phyloP scores from a whole-genome alignment of 768 basidiomycete genomes.

The Mycena vulgaris region DNA sequence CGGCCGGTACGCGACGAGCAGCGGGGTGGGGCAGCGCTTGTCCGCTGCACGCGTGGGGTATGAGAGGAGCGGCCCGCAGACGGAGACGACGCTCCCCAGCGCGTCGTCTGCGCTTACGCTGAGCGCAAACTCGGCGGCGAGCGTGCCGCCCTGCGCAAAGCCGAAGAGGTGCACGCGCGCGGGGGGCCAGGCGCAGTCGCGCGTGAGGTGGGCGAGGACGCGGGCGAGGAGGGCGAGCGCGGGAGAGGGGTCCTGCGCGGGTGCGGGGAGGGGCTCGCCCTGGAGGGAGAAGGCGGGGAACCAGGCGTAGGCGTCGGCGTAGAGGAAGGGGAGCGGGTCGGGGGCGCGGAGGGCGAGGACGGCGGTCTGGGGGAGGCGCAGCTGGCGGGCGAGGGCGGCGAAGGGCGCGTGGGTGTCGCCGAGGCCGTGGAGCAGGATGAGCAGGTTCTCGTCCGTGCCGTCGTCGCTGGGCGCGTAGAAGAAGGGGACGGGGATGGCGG shows the following conservation, averaged over 20 bases:
- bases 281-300: slow-evolving; percentile 86
- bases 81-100: slow-evolving; percentile 77
- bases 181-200: slow-evolving; percentile 76
- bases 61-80: slow-evolving; percentile 84
- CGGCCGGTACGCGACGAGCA: slow-evolving; percentile 76
- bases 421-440: slow-evolving; percentile 89
- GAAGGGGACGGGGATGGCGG: slow-evolving; percentile 69
- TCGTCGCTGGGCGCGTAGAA: slow-evolving; percentile 83
- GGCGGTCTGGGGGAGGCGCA: slow-evolving; percentile 94
- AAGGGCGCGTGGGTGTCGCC: slow-evolving; percentile 90
- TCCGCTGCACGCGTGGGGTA: slow-evolving; percentile 79
- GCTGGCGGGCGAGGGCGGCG: slow-evolving; percentile 74
- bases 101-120: slow-evolving; percentile 65
- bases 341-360: slow-evolving; percentile 86
- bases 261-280: slow-evolving; percentile 75
- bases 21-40: slow-evolving; percentile 69
- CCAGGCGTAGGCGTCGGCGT: slow-evolving; percentile 90
- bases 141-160: slow-evolving; percentile 89
- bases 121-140: slow-evolving; percentile 79
- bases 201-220: slow-evolving; percentile 70
- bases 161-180: slow-evolving; percentile 88
- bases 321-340: slow-evolving; percentile 77
- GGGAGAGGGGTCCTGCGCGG: slow-evolving; percentile 85
- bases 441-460: slow-evolving; percentile 88
- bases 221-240: slow-evolving; percentile 71